Base-by-base conservation (phyloP, 805 yeast species). In the Candida germanica region DNA sequence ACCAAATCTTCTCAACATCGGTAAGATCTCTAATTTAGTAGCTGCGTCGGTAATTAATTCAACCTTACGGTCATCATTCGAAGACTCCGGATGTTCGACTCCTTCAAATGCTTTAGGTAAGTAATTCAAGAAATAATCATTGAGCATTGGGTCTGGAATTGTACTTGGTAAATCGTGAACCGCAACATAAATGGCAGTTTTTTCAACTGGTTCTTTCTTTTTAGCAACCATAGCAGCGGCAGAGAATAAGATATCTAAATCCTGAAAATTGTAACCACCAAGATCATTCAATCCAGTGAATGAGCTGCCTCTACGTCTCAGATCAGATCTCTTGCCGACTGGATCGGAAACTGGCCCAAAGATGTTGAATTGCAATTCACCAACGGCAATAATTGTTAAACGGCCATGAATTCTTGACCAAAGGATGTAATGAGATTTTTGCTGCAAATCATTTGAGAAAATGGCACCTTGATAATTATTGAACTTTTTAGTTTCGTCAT, bases 221-320 rank as follows among this genome's bases (percentile, higher is more conserved):
- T 43, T 47, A 5, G 60, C 60, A 15, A 60, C 56, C 30, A 49
- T 41, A 24, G 54, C 45, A 4, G 69, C 69, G 2, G 53, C 39
- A 6, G 48, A 43, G 28, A 66, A 43, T 37, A 66, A 51, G 9
- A 64, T 42, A 40, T 59, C 66, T 39, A 62, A 52, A 42, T 65
- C 71, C 37, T 63, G 68, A 51, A 65, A 65, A 38, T 64, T 64
- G 43, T 45, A 50, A 2, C 67, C 69, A n/a, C 67, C 69, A 41
- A 64, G 49, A 4, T 64, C 70, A 45, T 61, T 61, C 21, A 64
- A 35, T 4, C 64, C 64, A 5, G 64, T 50, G 38, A 62, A 61
- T 16, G 69, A 62, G n/a, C 66, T 58, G 9, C 64, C 56, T 18
- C 70, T 44, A 28, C 62, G 44, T 28, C 40, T 21, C 24, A 31